These are phyloP conservation scores for Hanseniaspora pseudoguilliermondii DNA, from an alignment of 805 yeast species.

Conservation along the genomic window DNA sequence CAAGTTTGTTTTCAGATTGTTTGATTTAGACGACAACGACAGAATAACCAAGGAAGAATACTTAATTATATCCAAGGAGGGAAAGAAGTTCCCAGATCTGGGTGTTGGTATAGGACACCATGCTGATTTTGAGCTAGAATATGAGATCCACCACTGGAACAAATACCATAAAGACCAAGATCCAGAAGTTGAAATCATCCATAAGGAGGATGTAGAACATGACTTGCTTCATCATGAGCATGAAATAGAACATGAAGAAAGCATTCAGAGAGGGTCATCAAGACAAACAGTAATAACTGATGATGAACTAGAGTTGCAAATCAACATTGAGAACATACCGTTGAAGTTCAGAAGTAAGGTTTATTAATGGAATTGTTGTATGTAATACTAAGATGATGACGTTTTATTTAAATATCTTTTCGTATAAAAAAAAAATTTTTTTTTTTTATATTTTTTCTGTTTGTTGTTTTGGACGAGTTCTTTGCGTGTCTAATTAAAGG, in stretches of 20 bases:
- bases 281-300: slow-evolving; percentile 29
- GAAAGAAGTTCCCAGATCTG: slow-evolving; percentile 76
- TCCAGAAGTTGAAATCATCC: slow-evolving; percentile 69
- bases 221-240: slow-evolving; percentile 77
- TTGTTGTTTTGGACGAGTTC: not conserved
- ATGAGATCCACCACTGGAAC: slow-evolving; percentile 91
- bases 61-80: slow-evolving; percentile 43
- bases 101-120: slow-evolving; percentile 93
- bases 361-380: not conserved
- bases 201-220: slow-evolving; percentile 79
- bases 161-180: slow-evolving; percentile 63
- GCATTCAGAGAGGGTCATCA: slow-evolving; percentile 27
- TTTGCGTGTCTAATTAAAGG: not conserved
- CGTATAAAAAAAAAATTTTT: not conserved
- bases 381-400: not conserved
- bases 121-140: slow-evolving; percentile 83
- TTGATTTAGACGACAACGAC: slow-evolving; percentile 59
- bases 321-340: slow-evolving; percentile 30
- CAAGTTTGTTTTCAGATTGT: slow-evolving; percentile 38
- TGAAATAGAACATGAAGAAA: slow-evolving; percentile 53
- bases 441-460: not conserved
- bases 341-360: slow-evolving; percentile 24
- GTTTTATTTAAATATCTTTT: not conserved
- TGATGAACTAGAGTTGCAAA: slow-evolving; percentile 31
- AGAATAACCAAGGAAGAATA: slow-evolving; percentile 58